Evolutionary conservation across 768 basidiomycete genomes (phyloP).

Genomic region (Neoboletus subvelutipes): DNA sequence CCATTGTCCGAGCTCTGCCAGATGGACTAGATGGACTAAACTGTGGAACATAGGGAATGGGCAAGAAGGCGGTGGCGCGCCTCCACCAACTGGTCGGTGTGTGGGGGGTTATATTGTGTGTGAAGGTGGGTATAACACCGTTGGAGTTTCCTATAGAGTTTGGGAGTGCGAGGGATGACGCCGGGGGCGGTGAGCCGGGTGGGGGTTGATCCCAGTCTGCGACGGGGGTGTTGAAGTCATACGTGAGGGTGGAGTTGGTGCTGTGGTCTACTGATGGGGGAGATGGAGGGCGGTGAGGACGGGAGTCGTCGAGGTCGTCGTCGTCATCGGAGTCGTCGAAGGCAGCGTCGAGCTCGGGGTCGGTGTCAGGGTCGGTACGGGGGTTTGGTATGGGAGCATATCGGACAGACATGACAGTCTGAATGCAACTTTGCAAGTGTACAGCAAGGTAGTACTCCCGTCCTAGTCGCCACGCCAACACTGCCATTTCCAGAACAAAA

Average conservation of each 20-base stretch:
- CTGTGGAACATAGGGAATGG: constrained; percentile 47
- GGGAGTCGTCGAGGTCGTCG: constrained; percentile 44
- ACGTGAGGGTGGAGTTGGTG: constrained; percentile 41
- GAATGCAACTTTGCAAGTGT: neutral
- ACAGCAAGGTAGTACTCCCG: neutral
- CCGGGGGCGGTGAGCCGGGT: constrained; percentile 76
- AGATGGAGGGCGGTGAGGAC: constrained; percentile 36
- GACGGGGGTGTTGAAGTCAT: constrained; percentile 73
- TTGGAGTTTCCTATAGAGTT: constrained; percentile 76
- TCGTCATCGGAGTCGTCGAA: constrained; percentile 81
- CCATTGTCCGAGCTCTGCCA: constrained; percentile 38
- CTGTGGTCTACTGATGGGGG: constrained; percentile 17
- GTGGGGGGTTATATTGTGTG: constrained; percentile 27
- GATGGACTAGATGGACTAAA: constrained; percentile 44
- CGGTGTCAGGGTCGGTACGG: constrained; percentile 45
- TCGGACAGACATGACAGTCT: constrained; percentile 46
- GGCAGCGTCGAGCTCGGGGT: constrained; percentile 80
- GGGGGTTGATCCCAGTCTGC: constrained; percentile 76
- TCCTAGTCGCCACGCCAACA: constrained; percentile 1
- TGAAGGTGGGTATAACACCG: constrained; percentile 57
- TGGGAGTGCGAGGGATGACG: constrained; percentile 62
- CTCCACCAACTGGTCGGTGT: constrained; percentile 49
- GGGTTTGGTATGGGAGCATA: constrained; percentile 71
- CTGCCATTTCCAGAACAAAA: constrained; percentile 8
- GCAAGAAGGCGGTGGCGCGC: constrained; percentile 56